Evolutionary conservation across 164 flowering plant genomes (phyloP), one percentile per base, ranked within the genome.

Genomic region (Annona squamosa): DNA sequence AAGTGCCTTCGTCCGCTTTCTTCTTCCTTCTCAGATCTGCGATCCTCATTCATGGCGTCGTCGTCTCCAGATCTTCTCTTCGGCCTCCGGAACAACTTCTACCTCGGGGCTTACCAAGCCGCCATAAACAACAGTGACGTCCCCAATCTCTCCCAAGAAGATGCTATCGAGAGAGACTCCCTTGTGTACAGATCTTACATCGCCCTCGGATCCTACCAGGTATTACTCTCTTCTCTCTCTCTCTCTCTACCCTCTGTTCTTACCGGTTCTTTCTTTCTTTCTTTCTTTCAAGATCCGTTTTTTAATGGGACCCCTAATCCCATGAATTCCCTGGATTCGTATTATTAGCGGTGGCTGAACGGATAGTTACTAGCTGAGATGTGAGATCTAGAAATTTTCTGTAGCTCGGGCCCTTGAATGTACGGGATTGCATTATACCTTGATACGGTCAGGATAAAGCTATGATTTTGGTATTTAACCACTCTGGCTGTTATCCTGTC

Each of bases 111-210:
- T 0, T 95, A 86, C 69, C 99, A 95, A 77, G 90, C 97, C 26
- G 97, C 99, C 52, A 93, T 93, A 73, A 93, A 91, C 91, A 85
- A 73, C 88, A 89, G 97, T 83, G 97, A 93, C 46, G 70, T 93
- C 69, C 88, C 92, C 4, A 84, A 87, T 73, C 98, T 93, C 80
- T 85, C 99, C n/a, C 78, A 84, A 0, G 98, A 95, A 37, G 97
- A 93, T 47, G 69, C 82, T 42, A 68, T 95, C 71, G 97, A 95
- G 81, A 80, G 96, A 6, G 99, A 95, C 79, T 85, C 79, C 72
- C 84, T 91, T 72, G 97, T 95, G 63, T 88, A 82, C 85, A 84
- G 97, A 79, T 95, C 98, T 77, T 91, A 93, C 92, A 91, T 95
- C 74, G 97, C 98, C 48, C 91, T 90, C 26, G 93, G 94, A 46